Evolutionary conservation across 2,329 filamentous ascomycete species (phyloP).

Genomic region (Hortaea werneckii): DNA sequence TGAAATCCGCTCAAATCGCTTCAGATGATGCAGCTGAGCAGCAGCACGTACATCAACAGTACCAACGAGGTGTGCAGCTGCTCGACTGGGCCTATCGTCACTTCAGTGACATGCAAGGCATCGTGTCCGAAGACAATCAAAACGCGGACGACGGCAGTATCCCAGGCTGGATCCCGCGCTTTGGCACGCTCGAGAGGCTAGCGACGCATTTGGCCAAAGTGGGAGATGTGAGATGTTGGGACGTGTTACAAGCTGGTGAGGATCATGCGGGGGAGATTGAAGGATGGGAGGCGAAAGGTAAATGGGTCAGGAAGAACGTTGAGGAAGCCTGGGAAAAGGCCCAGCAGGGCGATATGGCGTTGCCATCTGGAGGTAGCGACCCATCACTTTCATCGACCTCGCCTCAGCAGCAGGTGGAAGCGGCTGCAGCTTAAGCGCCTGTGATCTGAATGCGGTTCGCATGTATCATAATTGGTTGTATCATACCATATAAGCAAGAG

Average conservation of each 20-base stretch:
- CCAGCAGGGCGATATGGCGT: background rate
- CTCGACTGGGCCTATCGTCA: conserved; percentile 24
- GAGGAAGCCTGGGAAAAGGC: conserved; percentile 15
- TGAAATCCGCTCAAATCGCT: conserved; percentile 1
- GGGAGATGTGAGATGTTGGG: conserved; percentile 24
- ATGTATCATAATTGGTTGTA: too few relatives aligned
- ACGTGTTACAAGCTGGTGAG: conserved; percentile 23
- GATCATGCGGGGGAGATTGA: conserved; percentile 18
- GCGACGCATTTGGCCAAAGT: conserved; percentile 15
- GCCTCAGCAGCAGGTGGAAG: too few relatives aligned
- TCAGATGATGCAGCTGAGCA: background rate
- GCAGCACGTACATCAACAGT: background rate
- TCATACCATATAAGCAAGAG: too few relatives aligned
- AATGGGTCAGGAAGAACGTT: conserved; percentile 15
- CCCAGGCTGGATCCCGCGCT: conserved; percentile 20
- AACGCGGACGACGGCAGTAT: background rate
- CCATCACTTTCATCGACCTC: too few relatives aligned
- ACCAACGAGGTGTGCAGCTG: conserved; percentile 13
- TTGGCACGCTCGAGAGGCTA: conserved; percentile 21
- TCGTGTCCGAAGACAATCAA: background rate
- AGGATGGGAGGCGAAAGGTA: conserved; percentile 18
- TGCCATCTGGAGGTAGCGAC: too few relatives aligned
- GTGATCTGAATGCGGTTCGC: too few relatives aligned
- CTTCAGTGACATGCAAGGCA: conserved; percentile 24
- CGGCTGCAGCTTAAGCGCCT: too few relatives aligned